phyloP scores from a whole-genome alignment of 345 rosid species.

The Microthlaspi erraticum region DNA sequence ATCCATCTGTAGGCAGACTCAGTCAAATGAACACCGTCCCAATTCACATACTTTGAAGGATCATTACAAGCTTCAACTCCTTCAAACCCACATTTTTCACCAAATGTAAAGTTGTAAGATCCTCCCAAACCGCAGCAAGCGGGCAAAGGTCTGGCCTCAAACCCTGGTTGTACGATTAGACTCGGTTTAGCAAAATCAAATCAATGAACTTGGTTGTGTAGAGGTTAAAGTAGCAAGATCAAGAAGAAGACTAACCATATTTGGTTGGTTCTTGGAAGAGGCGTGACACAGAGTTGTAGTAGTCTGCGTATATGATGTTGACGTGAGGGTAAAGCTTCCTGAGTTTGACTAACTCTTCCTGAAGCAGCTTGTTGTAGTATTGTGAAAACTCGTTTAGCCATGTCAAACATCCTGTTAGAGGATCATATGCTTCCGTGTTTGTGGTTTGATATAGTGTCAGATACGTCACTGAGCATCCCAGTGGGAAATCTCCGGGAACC shows the following conservation, averaged over 20 bases:
- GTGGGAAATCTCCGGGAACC: conserved; percentile 53
- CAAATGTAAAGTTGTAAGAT: conserved; percentile 35
- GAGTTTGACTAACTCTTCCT: conserved; percentile 35
- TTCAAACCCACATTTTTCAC: conserved; percentile 27
- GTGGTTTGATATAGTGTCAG: conserved; percentile 44
- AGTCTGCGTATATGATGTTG: conserved; percentile 53
- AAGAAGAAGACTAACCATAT: conserved; percentile 47
- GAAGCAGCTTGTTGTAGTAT: conserved; percentile 50
- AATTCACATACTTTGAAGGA: conserved; percentile 47
- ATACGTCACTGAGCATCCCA: conserved; percentile 47
- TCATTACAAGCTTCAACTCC: conserved; percentile 34
- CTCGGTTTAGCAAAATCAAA: not conserved
- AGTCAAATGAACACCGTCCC: conserved; percentile 55
- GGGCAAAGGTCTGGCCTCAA: conserved; percentile 21
- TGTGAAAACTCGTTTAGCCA: conserved; percentile 50
- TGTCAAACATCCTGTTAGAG: conserved; percentile 49
- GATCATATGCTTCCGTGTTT: conserved; percentile 47
- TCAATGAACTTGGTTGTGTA: conserved; percentile 8
- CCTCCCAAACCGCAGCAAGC: conserved; percentile 56
- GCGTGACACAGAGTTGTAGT: conserved; percentile 38
- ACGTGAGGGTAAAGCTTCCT: conserved; percentile 44
- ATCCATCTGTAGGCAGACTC: conserved; percentile 40
- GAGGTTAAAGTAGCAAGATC: not conserved
- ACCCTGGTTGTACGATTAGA: conserved; percentile 41
- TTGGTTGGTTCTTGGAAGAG: conserved; percentile 41